Percentiles rank a stretch among this genome's conserved stretches.
These are phyloP conservation scores for Colletotrichum agaves DNA, from an alignment of 2,329 filamentous ascomycete species.

Conservation along the genomic window DNA sequence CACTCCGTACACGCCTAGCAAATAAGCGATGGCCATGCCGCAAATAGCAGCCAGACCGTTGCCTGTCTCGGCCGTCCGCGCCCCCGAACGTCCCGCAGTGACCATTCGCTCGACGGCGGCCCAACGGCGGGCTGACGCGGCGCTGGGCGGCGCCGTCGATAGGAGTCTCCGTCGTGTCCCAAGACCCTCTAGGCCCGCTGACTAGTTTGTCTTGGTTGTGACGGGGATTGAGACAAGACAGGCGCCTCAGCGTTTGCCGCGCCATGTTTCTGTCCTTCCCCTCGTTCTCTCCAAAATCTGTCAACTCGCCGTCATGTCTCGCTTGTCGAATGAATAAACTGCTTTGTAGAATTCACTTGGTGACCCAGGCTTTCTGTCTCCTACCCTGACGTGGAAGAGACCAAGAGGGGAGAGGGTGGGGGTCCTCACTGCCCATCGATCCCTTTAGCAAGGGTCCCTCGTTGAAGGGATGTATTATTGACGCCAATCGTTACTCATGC, in stretches of 20 bases:
- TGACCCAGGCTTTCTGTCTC: neutral
- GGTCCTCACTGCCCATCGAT: neutral
- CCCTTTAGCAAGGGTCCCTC: conserved; percentile 14
- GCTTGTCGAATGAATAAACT: neutral
- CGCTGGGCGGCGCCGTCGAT: neutral
- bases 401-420: neutral
- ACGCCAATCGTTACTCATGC: conserved; percentile 16
- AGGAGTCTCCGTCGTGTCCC: neutral
- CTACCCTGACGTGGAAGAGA: neutral
- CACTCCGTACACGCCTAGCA: conserved; percentile 2
- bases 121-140: conserved; percentile 7
- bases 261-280: neutral
- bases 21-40: too few relatives aligned
- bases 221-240: conserved; percentile 14
- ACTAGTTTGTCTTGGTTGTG: neutral
- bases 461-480: conserved; percentile 24
- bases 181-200: neutral
- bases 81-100: conserved; percentile 13
- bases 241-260: conserved; percentile 19
- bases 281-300: neutral
- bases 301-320: neutral
- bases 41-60: conserved; percentile 18
- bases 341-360: neutral
- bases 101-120: conserved; percentile 15
- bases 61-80: conserved; percentile 23